These are phyloP conservation scores for Aspergillus sp. DNA, from an alignment of 2,329 filamentous ascomycete species.

Conservation along the genomic window DNA sequence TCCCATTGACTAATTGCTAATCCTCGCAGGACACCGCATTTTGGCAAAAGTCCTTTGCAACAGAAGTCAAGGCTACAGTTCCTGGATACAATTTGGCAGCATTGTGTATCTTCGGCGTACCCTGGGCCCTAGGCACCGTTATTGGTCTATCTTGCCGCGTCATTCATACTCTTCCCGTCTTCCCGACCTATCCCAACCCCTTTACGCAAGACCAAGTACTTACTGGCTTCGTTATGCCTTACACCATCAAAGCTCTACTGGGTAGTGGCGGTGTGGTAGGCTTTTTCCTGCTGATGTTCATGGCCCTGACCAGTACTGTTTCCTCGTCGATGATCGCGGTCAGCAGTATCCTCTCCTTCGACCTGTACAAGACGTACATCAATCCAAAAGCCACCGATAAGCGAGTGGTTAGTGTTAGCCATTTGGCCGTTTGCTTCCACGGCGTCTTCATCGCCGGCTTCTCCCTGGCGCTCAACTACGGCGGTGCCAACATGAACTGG, in stretches of 20 bases:
- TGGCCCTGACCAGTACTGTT: slow-evolving; percentile 47
- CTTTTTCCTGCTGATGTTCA: slow-evolving; percentile 45
- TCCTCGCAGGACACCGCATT: slow-evolving; percentile 41
- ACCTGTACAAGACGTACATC: slow-evolving; percentile 48
- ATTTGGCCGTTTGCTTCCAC: slow-evolving; percentile 43
- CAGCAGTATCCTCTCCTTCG: slow-evolving; percentile 45
- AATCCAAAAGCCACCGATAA: slow-evolving; percentile 41
- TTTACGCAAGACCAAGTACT: slow-evolving; percentile 38
- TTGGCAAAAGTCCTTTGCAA: slow-evolving; percentile 49
- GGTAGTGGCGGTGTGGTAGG: slow-evolving; percentile 38
- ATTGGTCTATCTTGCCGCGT: slow-evolving; percentile 41
- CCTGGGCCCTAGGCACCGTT: slow-evolving; percentile 43
- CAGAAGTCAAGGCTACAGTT: slow-evolving; percentile 42
- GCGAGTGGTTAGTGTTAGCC: slow-evolving; percentile 39
- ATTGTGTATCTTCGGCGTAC: slow-evolving; percentile 42
- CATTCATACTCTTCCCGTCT: slow-evolving; percentile 42
- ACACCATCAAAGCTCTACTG: slow-evolving; percentile 38
- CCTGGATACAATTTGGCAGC: slow-evolving; percentile 43
- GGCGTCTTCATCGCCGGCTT: slow-evolving; percentile 44
- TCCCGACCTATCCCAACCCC: slow-evolving; percentile 37
- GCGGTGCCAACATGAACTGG: slow-evolving; percentile 46
- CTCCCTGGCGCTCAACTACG: slow-evolving; percentile 44
- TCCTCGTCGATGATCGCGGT: slow-evolving; percentile 48
- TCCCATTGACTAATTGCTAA: not conserved
- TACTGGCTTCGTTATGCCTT: slow-evolving; percentile 44